These are phyloP conservation scores for Penicillium polonicum DNA, from an alignment of 2,329 filamentous ascomycete genomes.

Conservation along the genomic window DNA sequence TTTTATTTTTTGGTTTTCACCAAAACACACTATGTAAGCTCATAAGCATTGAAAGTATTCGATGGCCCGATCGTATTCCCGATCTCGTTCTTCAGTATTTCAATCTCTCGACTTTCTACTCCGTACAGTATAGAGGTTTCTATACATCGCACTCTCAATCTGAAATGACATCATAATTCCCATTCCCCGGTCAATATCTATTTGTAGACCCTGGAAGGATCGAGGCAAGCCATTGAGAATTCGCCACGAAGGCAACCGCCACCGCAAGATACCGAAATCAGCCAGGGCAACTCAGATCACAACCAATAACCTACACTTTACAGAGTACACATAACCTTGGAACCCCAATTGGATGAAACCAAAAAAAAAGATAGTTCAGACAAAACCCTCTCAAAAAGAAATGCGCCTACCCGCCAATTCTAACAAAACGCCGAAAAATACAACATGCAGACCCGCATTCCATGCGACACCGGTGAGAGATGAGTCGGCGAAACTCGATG, in stretches of 20 bases:
- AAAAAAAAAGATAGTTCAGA: background rate
- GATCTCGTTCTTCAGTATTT: background rate
- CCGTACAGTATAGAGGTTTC: background rate
- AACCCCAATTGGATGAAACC: background rate
- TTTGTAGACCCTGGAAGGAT: background rate
- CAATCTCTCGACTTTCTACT: background rate
- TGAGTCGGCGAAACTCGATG: background rate
- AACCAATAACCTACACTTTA: background rate
- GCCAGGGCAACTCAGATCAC: background rate
- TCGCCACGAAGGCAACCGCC: conserved; percentile 7
- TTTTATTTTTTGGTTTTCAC: background rate
- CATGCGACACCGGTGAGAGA: background rate
- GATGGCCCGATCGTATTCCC: background rate
- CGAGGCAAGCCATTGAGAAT: conserved; percentile 4
- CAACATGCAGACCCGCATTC: background rate
- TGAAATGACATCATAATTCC: background rate
- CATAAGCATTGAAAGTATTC: background rate
- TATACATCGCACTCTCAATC: background rate
- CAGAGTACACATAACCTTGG: background rate
- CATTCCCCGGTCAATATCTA: background rate
- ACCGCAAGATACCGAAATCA: conserved; percentile 4
- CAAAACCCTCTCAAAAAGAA: background rate
- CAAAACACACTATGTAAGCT: background rate
- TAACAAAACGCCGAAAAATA: background rate
- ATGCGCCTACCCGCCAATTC: background rate